Evolutionary conservation across 2,329 filamentous ascomycete genomes (phyloP).

Genomic region (Venturia asperata): DNA sequence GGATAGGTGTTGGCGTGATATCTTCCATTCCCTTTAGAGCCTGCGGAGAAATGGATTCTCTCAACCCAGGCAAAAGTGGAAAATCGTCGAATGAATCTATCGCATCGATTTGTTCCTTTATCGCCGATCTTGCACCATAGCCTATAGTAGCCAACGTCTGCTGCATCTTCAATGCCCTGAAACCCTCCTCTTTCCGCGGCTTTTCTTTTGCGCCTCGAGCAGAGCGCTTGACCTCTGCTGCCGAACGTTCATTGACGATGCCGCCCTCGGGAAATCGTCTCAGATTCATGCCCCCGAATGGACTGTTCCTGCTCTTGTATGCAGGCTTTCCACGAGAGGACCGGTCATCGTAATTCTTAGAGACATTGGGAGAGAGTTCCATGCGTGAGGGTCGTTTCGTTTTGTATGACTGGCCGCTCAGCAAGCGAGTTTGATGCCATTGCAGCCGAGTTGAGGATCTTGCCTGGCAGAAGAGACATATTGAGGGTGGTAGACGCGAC

Average conservation of each 20-base stretch:
- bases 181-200: conserved; percentile 46
- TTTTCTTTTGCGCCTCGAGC: conserved; percentile 24
- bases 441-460: conserved; percentile 21
- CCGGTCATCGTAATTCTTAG: conserved; percentile 25
- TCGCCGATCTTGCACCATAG: conserved; percentile 58
- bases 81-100: conserved; percentile 78
- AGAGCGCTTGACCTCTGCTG: conserved; percentile 27
- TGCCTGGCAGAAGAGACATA: conserved; percentile 40
- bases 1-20: conserved; percentile 77
- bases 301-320: conserved; percentile 41
- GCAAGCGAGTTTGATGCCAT: conserved; percentile 18
- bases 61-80: conserved; percentile 62
- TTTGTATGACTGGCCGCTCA: not conserved
- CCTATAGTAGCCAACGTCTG: conserved; percentile 66
- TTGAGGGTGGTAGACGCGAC: conserved; percentile 26
- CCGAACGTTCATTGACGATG: conserved; percentile 40
- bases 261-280: conserved; percentile 37
- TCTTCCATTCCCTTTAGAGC: conserved; percentile 68
- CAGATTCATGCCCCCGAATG: conserved; percentile 55
- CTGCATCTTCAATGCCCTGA: conserved; percentile 93
- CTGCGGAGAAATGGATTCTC: conserved; percentile 56
- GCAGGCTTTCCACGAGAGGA: conserved; percentile 32
- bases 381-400: conserved; percentile 16
- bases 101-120: conserved; percentile 56
- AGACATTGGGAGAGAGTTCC: conserved; percentile 29